Evolutionary conservation across 1,139 yeast genomes (phyloP), one percentile per base, ranked within the genome.

Genomic region (Suhomyces bokatorum): DNA sequence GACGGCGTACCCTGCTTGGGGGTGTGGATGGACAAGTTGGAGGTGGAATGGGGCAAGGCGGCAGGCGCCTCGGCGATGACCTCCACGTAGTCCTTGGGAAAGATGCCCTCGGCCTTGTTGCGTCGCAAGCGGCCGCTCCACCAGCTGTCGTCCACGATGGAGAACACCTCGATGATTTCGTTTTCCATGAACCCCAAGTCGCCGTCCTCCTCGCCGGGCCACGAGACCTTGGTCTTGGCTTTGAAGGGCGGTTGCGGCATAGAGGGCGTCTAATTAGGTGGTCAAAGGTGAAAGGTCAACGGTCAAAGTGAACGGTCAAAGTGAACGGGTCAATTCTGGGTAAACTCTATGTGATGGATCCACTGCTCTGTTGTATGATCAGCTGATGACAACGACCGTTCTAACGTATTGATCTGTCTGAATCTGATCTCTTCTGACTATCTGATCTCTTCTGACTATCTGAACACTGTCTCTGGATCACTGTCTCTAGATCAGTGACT

Each of bases 151-250:
- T 91, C 96, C 8, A 93, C 90, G 4, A 84, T 70, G 53, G 84
- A 77, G 37, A 81, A 75, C 6, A 93, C 96, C 51, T 90, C 96
- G 55, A 93, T 87, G 39, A 87, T 69, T 61, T 93, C 98, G 44
- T 95, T 96, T 67, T 93, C 98, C 37, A 91, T 77, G 62, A 93
- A 93, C 1, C 98, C 98, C 41, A 93, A 74, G 60, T 93, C 97
- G 35, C 87, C 89, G 40, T 84, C 87, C 58, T 86, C 81, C 60
- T 86, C 93, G 22, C 95, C 96, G 15, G 95, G 81, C 95, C 96
- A 88, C n/a, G 95, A 87, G 54, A 85, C 88, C 43, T 76, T 76
- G 27, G 96, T 87, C 59, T 79, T 81, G 32, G 85, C 96, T 63
- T 77, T 78, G 66, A 88, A 87, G 9, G 95, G 95, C 30, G 76